These are phyloP conservation scores for Phytopythium sindhum DNA, from an alignment of 352 stramenopile genomes.

Conservation along the genomic window DNA sequence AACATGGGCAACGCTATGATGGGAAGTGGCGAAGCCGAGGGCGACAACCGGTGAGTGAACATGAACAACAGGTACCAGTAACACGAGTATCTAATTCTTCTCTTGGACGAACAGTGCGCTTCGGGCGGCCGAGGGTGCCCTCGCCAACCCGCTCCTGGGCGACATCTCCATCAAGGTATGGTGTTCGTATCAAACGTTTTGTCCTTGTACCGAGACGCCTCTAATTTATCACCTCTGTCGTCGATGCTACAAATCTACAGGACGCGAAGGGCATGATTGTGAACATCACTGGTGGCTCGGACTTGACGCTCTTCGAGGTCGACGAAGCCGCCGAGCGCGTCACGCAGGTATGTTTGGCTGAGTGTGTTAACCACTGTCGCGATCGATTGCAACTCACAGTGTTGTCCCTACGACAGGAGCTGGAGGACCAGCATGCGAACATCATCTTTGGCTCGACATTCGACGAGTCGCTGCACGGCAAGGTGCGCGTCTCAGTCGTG, in stretches of 20 bases:
- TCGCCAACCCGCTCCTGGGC: slow-evolving; percentile 86
- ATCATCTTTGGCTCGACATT: slow-evolving; percentile 89
- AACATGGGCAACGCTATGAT: slow-evolving; percentile 89
- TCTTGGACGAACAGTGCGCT: slow-evolving; percentile 39
- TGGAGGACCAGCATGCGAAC: slow-evolving; percentile 85
- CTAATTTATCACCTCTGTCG: background rate
- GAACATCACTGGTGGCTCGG: slow-evolving; percentile 92
- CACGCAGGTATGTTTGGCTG: slow-evolving; percentile 34
- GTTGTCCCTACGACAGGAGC: slow-evolving; percentile 35
- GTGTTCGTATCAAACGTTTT: background rate
- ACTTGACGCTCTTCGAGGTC: slow-evolving; percentile 93
- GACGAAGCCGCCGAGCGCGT: slow-evolving; percentile 86
- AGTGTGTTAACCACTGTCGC: background rate
- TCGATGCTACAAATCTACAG: slow-evolving; percentile 11
- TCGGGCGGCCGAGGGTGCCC: slow-evolving; percentile 75
- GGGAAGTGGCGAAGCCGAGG: slow-evolving; percentile 89
- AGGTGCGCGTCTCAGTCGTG: slow-evolving; percentile 84
- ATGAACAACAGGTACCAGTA: background rate
- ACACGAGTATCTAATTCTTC: background rate
- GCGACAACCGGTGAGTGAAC: slow-evolving; percentile 73
- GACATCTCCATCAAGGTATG: slow-evolving; percentile 86
- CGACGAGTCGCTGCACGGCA: slow-evolving; percentile 75
- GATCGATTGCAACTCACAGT: background rate
- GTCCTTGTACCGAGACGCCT: too few species aligned
- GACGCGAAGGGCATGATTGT: slow-evolving; percentile 93